Base-by-base conservation (phyloP, 1,284 basidiomycete genomes). In the Rhodofomes roseus region DNA sequence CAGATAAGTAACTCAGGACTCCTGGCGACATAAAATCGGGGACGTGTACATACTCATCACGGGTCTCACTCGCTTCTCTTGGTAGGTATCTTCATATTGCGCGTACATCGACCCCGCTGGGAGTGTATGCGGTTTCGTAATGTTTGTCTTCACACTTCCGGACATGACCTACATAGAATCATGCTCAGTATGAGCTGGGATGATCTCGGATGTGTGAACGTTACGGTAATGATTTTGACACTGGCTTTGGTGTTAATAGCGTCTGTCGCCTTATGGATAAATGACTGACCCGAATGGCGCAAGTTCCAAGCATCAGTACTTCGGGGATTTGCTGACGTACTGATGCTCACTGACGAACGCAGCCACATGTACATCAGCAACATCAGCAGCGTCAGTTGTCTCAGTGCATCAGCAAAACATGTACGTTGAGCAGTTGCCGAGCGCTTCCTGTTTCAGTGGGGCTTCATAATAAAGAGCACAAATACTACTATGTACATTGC, bases 211-310 rank as follows among this genome's bases (percentile, higher is more conserved):
- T 8, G 6, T 8, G 22, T 7, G 23, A 25, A 16, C 14, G 43
- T 46, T 20, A 72, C 70, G 43, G 68, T 73, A 23, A 68, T 67
- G 29, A 75, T 73, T 50, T 73, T 71, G 50, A 76, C 62, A 41
- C 73, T 74, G 36, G 51, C 12, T 12, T 11, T 25, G 43, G 12
- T 12, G 34, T 36, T 12, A 36, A 12, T 12, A 12, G 6, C 34
- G 34, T 7, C 7, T 36, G n/a, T 36, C 34, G 12, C 34, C 7
- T 36, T 36, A 36, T 36, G 34, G 12, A 7, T 12, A 36, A 12
- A 36, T 36, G 23, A 40, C 31, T 40, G 1, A 54, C 53, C 36
- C 64, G 59, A 72, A 72, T 2, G 74, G 72, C 4, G 64, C 65
- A 37, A 75, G 57, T 53, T 75, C 74, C n/a, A n/a, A n/a, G n/a